Evolutionary conservation across 371 early-diverging fungal genomes (phyloP).

Genomic region (Apophysomyces elegans): DNA sequence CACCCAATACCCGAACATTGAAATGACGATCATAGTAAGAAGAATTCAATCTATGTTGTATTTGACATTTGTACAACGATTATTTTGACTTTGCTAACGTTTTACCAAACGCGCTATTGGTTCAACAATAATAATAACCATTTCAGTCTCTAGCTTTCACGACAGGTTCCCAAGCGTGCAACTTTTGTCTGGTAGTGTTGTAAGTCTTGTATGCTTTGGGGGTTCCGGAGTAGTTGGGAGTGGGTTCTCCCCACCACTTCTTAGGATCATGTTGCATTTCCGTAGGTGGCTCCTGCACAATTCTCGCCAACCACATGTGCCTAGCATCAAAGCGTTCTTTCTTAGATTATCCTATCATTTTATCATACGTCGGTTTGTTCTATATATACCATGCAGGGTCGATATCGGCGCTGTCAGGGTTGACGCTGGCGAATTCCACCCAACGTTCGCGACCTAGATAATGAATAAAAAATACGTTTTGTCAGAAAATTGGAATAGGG

Average conservation of each 20-base stretch:
- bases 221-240: constrained; percentile 76
- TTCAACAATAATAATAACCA: background rate
- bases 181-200: constrained; percentile 86
- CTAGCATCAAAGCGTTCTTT: constrained; percentile 35
- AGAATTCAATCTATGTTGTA: too few relatives aligned
- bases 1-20: too few relatives aligned
- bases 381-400: constrained; percentile 85
- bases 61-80: too few relatives aligned
- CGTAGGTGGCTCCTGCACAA: constrained; percentile 85
- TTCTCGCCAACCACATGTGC: constrained; percentile 92
- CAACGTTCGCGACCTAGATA: constrained; percentile 85
- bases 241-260: constrained; percentile 56
- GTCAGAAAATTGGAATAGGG: constrained; percentile 5
- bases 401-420: constrained; percentile 82
- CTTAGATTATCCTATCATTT: too few relatives aligned
- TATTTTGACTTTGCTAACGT: too few relatives aligned
- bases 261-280: constrained; percentile 45
- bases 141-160: constrained; percentile 50
- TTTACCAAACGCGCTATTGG: too few relatives aligned
- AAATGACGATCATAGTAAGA: too few relatives aligned
- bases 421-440: constrained; percentile 82
- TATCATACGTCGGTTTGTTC: background rate
- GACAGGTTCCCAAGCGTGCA: constrained; percentile 79
- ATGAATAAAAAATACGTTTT: too few relatives aligned
- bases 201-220: constrained; percentile 80